A percentile compares a stretch with the other conserved stretches of the same genome.
phyloP scores from a whole-genome alignment of 2,329 filamentous ascomycete species.

The Myrmaecium sp. region DNA sequence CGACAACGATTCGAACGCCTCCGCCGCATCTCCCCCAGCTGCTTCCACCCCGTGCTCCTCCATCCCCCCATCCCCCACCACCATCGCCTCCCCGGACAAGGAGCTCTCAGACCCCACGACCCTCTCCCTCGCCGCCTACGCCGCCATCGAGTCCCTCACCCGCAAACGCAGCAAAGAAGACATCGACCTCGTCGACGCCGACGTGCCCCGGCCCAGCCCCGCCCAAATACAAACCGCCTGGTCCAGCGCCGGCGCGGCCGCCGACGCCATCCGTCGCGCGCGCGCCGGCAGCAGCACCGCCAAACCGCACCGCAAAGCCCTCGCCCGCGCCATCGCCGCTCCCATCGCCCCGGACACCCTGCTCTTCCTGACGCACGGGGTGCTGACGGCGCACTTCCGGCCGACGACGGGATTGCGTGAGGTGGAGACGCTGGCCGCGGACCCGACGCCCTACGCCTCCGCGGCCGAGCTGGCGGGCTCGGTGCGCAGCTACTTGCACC shows the following conservation, averaged over 20 bases:
- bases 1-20: too few species aligned
- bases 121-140: too few species aligned
- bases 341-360: slow-evolving; percentile 22
- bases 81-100: too few species aligned
- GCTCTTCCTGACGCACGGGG: slow-evolving; percentile 24
- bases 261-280: not conserved
- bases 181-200: slow-evolving; percentile 1
- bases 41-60: too few species aligned
- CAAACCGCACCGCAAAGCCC: slow-evolving; percentile 16
- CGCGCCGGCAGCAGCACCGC: slow-evolving; percentile 10
- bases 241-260: not conserved
- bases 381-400: slow-evolving; percentile 16
- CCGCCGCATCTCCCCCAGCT: too few species aligned
- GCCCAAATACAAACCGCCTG: slow-evolving; percentile 2
- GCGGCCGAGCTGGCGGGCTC: slow-evolving; percentile 22
- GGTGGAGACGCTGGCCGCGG: slow-evolving; percentile 23
- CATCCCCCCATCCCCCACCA: too few species aligned
- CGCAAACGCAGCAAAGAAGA: not conserved
- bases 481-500: slow-evolving; percentile 25
- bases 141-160: too few species aligned
- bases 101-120: too few species aligned
- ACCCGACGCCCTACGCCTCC: slow-evolving; percentile 25
- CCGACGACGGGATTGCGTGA: too few species aligned
- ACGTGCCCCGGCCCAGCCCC: not conserved
- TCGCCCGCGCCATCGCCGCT: slow-evolving; percentile 14